Evolutionary conservation across 345 rosid species (phyloP), one percentile per base, ranked within the genome.

Genomic region (Gossypium stocksii): DNA sequence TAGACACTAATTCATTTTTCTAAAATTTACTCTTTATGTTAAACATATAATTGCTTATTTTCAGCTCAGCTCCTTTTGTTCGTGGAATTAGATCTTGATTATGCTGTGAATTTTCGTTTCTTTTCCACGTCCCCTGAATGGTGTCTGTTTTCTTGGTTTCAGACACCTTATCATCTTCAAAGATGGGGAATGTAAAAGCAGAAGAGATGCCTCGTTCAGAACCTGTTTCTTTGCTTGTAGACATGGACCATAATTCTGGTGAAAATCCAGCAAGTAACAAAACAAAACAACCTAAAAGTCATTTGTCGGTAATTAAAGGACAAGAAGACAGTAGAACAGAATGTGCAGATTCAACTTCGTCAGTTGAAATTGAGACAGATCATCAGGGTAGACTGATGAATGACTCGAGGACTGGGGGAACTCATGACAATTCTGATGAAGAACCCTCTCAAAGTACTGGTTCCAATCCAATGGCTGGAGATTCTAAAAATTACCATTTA

Each of bases 121-220:
- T 48, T 67, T 25, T 49, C 2, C 20, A 17, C 11, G 49, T 56
- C 44, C 17, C 29, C 34, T 59, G 44, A 45, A 17, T 52, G n/a
- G 66, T 9, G 51, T 58, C 4, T 79, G 52, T 25, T 59, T 61
- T 20, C 45, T 54, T 65, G 73, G 25, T 76, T 82, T 79, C 80
- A 78, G 86, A 67, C 71, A 54, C 41, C 76, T 57, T 61, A 49
- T 29, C 60, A 14, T 38, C 79, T 82, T 66, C 29, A 74, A 51
- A 43, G 15, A 89, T 90, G 91, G 91, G 86, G 81, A 86, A 82
- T 71, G 82, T 72, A 48, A 79, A 80, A 65, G 57, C 73, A 66
- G 81, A 71, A 77, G 78, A 41, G 69, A 41, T 17, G 4, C 66
- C 79, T 77, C 76, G 74, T 74, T 46, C 71, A 29, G 80, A 67